These are phyloP conservation scores for Leptographium flavum DNA, from an alignment of 2,329 filamentous ascomycete species.

Conservation along the genomic window DNA sequence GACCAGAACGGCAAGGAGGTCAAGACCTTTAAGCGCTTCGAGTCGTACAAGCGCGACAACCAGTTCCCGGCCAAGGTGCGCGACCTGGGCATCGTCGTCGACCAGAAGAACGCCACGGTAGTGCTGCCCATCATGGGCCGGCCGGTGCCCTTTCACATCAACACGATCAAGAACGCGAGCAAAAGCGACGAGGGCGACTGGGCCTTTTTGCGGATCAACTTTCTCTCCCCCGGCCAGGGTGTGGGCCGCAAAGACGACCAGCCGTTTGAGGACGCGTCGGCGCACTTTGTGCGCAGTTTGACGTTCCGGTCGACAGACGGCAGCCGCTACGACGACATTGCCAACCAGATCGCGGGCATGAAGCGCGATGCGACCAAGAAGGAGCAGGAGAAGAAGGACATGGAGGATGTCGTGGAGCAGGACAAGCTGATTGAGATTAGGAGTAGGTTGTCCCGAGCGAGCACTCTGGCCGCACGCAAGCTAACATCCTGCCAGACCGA, in stretches of 20 bases:
- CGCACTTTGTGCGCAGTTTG: conserved; percentile 89
- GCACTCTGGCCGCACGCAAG: not conserved
- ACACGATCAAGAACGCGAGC: conserved; percentile 96
- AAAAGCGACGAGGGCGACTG: conserved; percentile 94
- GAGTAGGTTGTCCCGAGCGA: conserved; percentile 41
- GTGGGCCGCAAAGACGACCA: conserved; percentile 95
- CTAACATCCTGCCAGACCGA: conserved; percentile 52
- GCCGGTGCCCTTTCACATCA: conserved; percentile 93
- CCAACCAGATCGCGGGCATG: conserved; percentile 86
- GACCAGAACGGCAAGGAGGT: conserved; percentile 81
- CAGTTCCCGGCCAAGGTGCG: conserved; percentile 73
- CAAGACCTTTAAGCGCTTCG: conserved; percentile 98
- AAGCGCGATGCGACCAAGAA: conserved; percentile 85
- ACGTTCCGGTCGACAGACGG: conserved; percentile 89
- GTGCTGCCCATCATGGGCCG: conserved; percentile 95
- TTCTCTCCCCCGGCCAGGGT: conserved; percentile 90
- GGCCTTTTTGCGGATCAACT: conserved; percentile 90
- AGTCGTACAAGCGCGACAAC: conserved; percentile 97
- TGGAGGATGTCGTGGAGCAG: conserved; percentile 98
- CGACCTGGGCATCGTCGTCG: conserved; percentile 80
- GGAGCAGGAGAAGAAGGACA: conserved; percentile 97
- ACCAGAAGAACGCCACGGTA: conserved; percentile 78
- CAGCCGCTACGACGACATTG: conserved; percentile 77
- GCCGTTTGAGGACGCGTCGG: conserved; percentile 89
- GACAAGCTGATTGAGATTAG: conserved; percentile 92